A percentile compares a stretch with the other conserved stretches of the same genome.
phyloP scores from a whole-genome alignment of 2,329 filamentous ascomycete genomes.

The Neonectria hederae region DNA sequence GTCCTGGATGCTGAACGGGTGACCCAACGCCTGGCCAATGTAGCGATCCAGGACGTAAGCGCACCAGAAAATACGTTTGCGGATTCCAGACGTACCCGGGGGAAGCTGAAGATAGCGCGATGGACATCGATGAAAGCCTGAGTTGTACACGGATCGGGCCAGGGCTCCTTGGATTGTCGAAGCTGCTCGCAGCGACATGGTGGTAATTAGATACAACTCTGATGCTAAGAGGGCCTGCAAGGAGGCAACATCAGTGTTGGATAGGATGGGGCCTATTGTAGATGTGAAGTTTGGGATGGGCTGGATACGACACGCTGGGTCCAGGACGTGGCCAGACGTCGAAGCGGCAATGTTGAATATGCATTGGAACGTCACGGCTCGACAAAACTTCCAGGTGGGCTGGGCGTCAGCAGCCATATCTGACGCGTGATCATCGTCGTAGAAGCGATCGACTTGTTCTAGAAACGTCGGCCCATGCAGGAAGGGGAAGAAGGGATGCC shows the following conservation, averaged over 20 bases:
- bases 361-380: conserved; percentile 56
- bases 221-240: conserved; percentile 59
- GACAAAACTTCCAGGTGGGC: conserved; percentile 39
- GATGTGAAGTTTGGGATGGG: conserved; percentile 50
- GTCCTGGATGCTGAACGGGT: conserved; percentile 49
- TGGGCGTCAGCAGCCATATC: conserved; percentile 21
- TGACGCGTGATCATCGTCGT: conserved; percentile 30
- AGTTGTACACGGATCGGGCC: conserved; percentile 57
- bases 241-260: conserved; percentile 55
- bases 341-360: conserved; percentile 57
- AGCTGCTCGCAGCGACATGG: conserved; percentile 58
- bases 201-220: conserved; percentile 58
- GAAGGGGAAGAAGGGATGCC: conserved; percentile 63
- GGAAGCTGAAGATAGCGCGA: conserved; percentile 59
- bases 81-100: conserved; percentile 42
- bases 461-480: conserved; percentile 60
- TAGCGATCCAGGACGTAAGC: conserved; percentile 51
- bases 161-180: conserved; percentile 59
- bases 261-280: conserved; percentile 50
- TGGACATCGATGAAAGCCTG: conserved; percentile 61
- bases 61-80: conserved; percentile 54
- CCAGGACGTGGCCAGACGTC: conserved; percentile 36
- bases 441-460: conserved; percentile 54
- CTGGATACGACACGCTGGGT: conserved; percentile 45
- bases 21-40: conserved; percentile 48